These are phyloP conservation scores for Diaporthe vexans DNA, from an alignment of 2,329 filamentous ascomycete genomes.

Conservation along the genomic window DNA sequence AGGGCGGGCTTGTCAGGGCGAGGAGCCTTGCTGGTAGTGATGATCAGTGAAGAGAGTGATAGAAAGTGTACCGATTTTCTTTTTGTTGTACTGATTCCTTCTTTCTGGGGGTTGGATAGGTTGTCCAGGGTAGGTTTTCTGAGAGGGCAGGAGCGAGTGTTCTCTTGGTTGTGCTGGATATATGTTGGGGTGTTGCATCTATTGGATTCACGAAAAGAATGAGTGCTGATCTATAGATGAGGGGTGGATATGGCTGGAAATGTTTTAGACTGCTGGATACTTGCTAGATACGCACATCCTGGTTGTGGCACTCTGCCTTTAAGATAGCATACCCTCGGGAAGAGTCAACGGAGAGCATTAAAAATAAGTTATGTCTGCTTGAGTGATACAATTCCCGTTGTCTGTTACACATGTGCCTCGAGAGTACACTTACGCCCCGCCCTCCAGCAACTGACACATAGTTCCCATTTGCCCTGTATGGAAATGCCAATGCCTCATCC, in stretches of 20 bases:
- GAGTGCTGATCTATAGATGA: background rate
- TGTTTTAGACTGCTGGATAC: background rate
- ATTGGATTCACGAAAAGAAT: background rate
- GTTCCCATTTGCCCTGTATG: too few species aligned
- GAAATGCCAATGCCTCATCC: too few species aligned
- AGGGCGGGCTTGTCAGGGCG: conserved; percentile 62
- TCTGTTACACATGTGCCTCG: background rate
- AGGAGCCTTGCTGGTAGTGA: conserved; percentile 22
- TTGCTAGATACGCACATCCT: background rate
- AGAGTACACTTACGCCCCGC: too few species aligned
- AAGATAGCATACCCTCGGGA: background rate
- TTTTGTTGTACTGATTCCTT: background rate
- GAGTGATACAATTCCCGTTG: too few species aligned
- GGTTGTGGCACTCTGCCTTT: background rate
- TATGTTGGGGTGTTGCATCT: background rate
- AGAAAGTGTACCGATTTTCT: background rate
- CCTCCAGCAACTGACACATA: too few species aligned
- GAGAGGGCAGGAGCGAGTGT: background rate
- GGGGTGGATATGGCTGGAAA: background rate
- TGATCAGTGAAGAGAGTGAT: too few species aligned
- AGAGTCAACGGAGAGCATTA: background rate
- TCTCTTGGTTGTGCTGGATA: background rate
- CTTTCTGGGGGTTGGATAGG: background rate
- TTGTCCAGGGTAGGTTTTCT: background rate
- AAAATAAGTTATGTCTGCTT: background rate